These are phyloP conservation scores for Aspergillus aculeatus DNA, from an alignment of 2,329 filamentous ascomycete species.

Conservation along the genomic window DNA sequence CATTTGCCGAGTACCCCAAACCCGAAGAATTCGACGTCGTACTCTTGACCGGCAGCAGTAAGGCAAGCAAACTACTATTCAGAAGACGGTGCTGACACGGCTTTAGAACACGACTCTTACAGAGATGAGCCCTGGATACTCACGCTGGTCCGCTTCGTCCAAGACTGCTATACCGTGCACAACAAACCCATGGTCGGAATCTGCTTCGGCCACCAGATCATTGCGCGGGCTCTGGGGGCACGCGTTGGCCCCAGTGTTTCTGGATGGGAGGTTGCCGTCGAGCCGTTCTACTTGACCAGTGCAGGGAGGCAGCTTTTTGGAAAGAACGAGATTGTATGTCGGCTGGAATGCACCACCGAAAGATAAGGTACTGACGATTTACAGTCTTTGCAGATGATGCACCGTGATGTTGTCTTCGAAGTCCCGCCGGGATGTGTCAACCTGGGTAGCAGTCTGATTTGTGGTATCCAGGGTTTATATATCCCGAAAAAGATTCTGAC, in stretches of 20 bases:
- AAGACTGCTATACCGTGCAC: conserved; percentile 16
- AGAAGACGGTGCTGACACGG: not conserved
- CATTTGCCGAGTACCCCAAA: conserved; percentile 20
- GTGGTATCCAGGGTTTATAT: conserved; percentile 48
- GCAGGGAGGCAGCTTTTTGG: conserved; percentile 44
- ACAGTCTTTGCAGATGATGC: conserved; percentile 47
- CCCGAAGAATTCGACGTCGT: conserved; percentile 26
- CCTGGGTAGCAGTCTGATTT: conserved; percentile 44
- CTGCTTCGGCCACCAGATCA: conserved; percentile 53
- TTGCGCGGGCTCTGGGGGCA: conserved; percentile 44
- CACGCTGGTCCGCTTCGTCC: conserved; percentile 43
- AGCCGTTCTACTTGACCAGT: conserved; percentile 41
- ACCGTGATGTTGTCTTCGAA: conserved; percentile 46
- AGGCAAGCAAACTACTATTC: conserved; percentile 1
- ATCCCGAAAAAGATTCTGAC: conserved; percentile 40
- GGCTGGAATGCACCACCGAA: not conserved
- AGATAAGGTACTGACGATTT: not conserved
- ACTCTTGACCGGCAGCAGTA: conserved; percentile 34
- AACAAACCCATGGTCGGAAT: conserved; percentile 44
- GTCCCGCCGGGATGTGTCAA: conserved; percentile 43
- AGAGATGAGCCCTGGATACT: conserved; percentile 49
- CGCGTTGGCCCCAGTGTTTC: conserved; percentile 40
- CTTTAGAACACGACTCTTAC: conserved; percentile 41
- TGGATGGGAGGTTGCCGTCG: conserved; percentile 51
- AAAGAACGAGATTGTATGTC: conserved; percentile 26